A percentile compares a stretch with the other conserved stretches of the same genome.
Conservation (phyloP, 306 rosid species). For the Canavalia gladiata region DNA sequence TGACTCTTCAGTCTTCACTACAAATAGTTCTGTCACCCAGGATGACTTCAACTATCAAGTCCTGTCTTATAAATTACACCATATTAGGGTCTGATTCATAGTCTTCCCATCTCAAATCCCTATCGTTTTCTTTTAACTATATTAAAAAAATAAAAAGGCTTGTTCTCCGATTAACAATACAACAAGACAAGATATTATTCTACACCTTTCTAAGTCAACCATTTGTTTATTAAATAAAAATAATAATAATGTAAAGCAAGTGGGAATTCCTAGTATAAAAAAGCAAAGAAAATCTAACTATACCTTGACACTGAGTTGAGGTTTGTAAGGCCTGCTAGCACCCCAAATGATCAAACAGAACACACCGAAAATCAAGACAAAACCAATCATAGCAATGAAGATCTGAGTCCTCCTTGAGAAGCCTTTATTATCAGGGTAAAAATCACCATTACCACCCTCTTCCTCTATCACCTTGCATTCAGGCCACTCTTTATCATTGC, state of each 20-base stretch:
- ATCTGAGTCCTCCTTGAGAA: slow-evolving; percentile 65
- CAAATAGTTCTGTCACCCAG: not conserved
- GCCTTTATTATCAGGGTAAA: slow-evolving; percentile 43
- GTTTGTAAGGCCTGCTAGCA: slow-evolving; percentile 69
- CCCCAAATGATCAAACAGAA: slow-evolving; percentile 82
- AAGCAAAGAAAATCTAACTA: not conserved
- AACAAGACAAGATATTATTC: not conserved
- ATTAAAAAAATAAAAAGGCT: slow-evolving; percentile 9
- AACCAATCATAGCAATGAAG: slow-evolving; percentile 61
- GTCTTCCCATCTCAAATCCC: slow-evolving; percentile 2
- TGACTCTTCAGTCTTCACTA: not conserved
- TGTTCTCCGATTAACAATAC: not conserved
- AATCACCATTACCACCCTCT: slow-evolving; percentile 66
- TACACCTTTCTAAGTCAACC: not conserved
- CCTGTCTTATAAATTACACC: slow-evolving; percentile 9
- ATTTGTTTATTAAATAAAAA: slow-evolving; percentile 28
- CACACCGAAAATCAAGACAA: slow-evolving; percentile 60
- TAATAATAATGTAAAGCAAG: slow-evolving; percentile 9
- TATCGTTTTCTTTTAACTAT: not conserved
- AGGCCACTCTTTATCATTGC: slow-evolving; percentile 69
- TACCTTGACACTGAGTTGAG: slow-evolving; percentile 74
- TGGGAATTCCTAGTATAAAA: not conserved
- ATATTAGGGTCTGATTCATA: slow-evolving; percentile 32
- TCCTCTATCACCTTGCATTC: slow-evolving; percentile 76
- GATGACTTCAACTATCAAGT: slow-evolving; percentile 21